Percentiles rank a stretch among this genome's conserved stretches.
phyloP scores from a whole-genome alignment of 768 basidiomycete genomes.

The Asterophora lycoperdoides region DNA sequence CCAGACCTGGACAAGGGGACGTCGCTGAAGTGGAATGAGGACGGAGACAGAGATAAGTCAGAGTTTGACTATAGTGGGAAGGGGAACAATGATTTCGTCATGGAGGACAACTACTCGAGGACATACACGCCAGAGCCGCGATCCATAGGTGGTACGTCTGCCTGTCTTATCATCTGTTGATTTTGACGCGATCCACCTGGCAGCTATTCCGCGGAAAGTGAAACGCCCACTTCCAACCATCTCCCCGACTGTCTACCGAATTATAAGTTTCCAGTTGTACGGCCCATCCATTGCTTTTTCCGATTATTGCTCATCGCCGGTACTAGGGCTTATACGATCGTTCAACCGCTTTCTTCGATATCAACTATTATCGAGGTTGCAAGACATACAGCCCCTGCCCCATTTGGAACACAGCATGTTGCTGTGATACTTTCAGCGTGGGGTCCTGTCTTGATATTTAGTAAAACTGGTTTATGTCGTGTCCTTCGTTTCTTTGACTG shows the following conservation, averaged over 20 bases:
- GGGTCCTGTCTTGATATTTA: conserved; percentile 55
- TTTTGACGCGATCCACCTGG: neutral
- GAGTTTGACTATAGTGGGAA: conserved; percentile 11
- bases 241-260: conserved; percentile 42
- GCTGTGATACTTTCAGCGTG: conserved; percentile 55
- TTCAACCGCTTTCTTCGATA: conserved; percentile 46
- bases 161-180: neutral
- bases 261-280: conserved; percentile 56
- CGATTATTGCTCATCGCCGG: neutral
- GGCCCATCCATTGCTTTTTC: conserved; percentile 9
- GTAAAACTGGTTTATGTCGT: conserved; percentile 26
- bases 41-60: conserved; percentile 13
- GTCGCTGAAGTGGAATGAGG: conserved; percentile 12
- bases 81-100: conserved; percentile 4
- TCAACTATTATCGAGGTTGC: conserved; percentile 50
- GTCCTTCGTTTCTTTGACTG: neutral
- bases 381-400: conserved; percentile 35
- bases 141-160: conserved; percentile 5
- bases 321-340: conserved; percentile 38
- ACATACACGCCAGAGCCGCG: neutral
- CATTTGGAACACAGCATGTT: conserved; percentile 65
- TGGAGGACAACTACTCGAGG: conserved; percentile 3
- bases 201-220: conserved; percentile 14
- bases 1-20: conserved; percentile 7
- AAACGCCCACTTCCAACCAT: conserved; percentile 30